Percentiles rank a stretch among this genome's conserved stretches.
phyloP scores from a whole-genome alignment of 192 early-diverging fungal species.

The Piromyces finnis region DNA sequence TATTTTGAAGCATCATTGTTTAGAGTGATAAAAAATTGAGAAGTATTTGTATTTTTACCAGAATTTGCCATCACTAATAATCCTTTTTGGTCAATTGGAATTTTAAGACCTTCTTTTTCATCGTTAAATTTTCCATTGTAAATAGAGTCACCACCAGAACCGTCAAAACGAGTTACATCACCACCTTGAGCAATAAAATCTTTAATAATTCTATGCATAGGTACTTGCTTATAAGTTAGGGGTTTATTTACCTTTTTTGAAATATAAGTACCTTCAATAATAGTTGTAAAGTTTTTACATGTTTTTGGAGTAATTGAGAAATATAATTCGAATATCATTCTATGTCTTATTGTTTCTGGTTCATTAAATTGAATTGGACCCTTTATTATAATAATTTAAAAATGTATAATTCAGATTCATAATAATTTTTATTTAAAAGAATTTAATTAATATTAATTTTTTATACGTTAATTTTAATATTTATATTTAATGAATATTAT shows the following conservation, averaged over 20 bases:
- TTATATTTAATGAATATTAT: no score
- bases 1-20: constrained; percentile 1
- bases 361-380: neutral
- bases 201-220: constrained; percentile 10
- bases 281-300: neutral
- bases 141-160: constrained; percentile 33
- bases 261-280: constrained; percentile 6
- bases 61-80: constrained; percentile 34
- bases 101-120: constrained; percentile 18
- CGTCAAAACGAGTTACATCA: constrained; percentile 19
- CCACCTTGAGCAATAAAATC: constrained; percentile 19
- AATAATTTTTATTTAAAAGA: no score
- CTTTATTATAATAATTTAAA: no score
- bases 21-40: constrained; percentile 32
- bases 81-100: constrained; percentile 1
- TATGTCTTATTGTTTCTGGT: neutral
- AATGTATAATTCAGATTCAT: no score
- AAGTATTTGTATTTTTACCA: constrained; percentile 44
- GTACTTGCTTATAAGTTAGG: constrained; percentile 6
- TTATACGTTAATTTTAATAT: no score
- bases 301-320: neutral
- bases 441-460: no score
- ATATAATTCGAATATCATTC: neutral
- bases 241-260: constrained; percentile 15
- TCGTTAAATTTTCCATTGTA: constrained; percentile 38